Evolutionary conservation across 1,284 basidiomycete species (phyloP), one percentile per base, ranked within the genome.

Genomic region (Mycena citricolor): DNA sequence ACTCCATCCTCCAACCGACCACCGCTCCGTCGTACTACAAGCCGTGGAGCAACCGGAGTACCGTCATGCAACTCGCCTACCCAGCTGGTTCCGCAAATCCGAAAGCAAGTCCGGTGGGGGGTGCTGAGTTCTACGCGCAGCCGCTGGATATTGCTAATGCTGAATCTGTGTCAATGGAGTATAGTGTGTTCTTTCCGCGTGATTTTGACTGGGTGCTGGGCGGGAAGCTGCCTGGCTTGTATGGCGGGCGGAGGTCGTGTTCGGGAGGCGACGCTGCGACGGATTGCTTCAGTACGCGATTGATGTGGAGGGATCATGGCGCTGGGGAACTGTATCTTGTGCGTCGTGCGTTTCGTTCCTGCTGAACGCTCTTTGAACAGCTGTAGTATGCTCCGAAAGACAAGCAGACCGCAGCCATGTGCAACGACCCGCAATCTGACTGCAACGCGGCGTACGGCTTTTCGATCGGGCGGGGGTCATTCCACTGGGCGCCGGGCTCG

Each of bases 391-490:
- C 82, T 8, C 75, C 79, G 1, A 79, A 76, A 51, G 66, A 72
- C 23, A 70, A 73, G 51, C 83, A 86, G 58, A 77, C 80, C 3
- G 41, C 59, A 0, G 65, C 69, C 0, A 66, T 89, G 1, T 90
- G 87, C 58, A 55, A 61, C 0, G 73, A 78, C 25, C 71, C 76
- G 0, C 60, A 63, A 28, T 83, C 84, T 0, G 72, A 77, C 12
- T 90, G 87, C 60, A 74, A 83, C 47, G 57, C 72, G 0, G 63
- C 61, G 2, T 89, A 87, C 54, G 86, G 87, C 1, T 67, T 87
- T 32, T 84, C 83, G 2, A 68, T 93, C 48, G 86, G 82, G 5
- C 77, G 90, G 10, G 88, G 88, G 0, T 70, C 83, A 0, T 93
- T 89, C 72, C 60, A 54, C 3, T 92, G 79, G 66, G 64, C 71